Percentiles rank a stretch among this genome's conserved stretches.
phyloP scores from a whole-genome alignment of 2,329 filamentous ascomycete species.

The Diaporthe nobilis region DNA sequence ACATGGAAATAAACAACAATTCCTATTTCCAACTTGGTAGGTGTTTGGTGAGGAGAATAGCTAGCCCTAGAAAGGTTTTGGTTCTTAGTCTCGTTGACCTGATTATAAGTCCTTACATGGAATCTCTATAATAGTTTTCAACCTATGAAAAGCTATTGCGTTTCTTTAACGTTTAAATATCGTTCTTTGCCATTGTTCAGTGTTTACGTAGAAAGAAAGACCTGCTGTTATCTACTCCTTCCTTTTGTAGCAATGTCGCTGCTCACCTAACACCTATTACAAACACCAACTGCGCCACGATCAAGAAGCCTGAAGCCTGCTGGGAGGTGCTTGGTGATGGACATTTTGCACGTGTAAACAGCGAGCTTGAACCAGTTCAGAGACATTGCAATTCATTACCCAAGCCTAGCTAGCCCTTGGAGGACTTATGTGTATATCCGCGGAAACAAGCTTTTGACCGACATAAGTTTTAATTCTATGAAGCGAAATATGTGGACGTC shows the following conservation, averaged over 20 bases:
- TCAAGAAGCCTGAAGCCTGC: too few species aligned
- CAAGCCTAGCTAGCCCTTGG: conserved; percentile 8
- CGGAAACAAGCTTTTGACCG: background rate
- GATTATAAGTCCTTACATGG: too few species aligned
- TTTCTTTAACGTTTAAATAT: too few species aligned
- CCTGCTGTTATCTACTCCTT: background rate
- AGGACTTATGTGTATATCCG: conserved; percentile 3
- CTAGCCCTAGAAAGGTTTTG: too few species aligned
- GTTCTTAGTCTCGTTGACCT: too few species aligned
- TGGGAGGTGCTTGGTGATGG: too few species aligned
- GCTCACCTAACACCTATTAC: background rate
- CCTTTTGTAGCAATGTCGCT: background rate
- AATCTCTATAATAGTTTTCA: too few species aligned
- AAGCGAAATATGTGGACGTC: background rate
- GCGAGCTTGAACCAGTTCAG: background rate
- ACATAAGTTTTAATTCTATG: background rate
- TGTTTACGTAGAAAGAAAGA: background rate
- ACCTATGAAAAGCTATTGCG: too few species aligned
- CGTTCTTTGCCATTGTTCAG: rapidly evolving
- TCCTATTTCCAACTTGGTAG: too few species aligned
- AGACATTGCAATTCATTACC: conserved; percentile 23
- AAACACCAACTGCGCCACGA: background rate
- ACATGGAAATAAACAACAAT: too few species aligned
- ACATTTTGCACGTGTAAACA: background rate
- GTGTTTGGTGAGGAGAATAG: too few species aligned